Evolutionary conservation across 129 eudicot species (phyloP), one percentile per base, ranked within the genome.

Genomic region (Rutidosis leptorrhynchoides): DNA sequence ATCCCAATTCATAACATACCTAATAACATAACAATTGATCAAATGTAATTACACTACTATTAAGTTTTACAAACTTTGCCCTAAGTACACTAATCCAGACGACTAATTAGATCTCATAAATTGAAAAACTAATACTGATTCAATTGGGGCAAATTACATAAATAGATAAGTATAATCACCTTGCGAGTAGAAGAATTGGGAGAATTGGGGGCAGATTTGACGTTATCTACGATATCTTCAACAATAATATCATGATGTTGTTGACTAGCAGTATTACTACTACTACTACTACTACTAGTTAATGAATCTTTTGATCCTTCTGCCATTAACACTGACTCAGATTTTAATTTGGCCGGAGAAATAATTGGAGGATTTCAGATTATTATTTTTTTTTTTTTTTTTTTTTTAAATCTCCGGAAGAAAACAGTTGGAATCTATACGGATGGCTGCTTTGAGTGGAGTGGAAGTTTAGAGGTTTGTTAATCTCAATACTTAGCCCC

Each of bases 101-200:
- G 16, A 75, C 68, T 15, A 59, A 37, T 54, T 58, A 48, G 71
- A 76, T 76, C 80, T 54, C 64, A 27, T 4, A 62, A 3, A 2
- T 2, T 37, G 4, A 9, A 37, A 37, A 37, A 37, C 45, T 2
- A 37, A 14, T 11, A 25, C 56, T 28, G 54, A 11, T 48, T n/a
- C 62, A 56, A 52, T 32, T 7, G 12, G 12, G 57, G 57, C 11
- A n/a, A 51, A 51, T 16, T 37, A 40, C 5, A 21, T 5, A 20
- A 10, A 23, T 3, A 54, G 5, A 21, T 0, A 64, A 58, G 17
- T 54, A 55, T 37, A 48, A 24, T 35, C 60, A 91, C 98, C 98
- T 91, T 86, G 71, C 98, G 96, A 51, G 98, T 84, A 29, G 98
- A 91, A 21, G 98, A 87, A 77, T 85, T 88, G 22, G 96, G 83